Conservation (phyloP, 257 asterid genomes). For the Osmanthus fragrans region DNA sequence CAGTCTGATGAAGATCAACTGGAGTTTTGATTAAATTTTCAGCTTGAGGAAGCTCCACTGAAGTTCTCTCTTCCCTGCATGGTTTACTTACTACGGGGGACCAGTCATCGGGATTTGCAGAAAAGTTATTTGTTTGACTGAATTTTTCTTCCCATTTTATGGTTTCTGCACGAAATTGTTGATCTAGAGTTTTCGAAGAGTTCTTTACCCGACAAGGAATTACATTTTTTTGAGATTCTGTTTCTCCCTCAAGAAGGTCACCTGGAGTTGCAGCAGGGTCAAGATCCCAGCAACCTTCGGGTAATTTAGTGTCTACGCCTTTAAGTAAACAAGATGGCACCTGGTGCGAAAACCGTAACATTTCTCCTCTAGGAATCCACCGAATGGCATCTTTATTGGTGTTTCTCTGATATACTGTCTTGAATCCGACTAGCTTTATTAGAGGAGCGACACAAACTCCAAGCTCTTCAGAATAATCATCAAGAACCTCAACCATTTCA, state of each 20-base stretch:
- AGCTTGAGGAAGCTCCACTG: slow-evolving; percentile 3
- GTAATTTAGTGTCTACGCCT: slow-evolving; percentile 53
- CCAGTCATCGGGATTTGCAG: background rate
- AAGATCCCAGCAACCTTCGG: slow-evolving; percentile 97
- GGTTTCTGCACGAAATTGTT: slow-evolving; percentile 25
- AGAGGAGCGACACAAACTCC: slow-evolving; percentile 84
- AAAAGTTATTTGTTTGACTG: background rate
- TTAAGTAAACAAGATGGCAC: slow-evolving; percentile 84
- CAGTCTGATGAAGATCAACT: slow-evolving; percentile 16
- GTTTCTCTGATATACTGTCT: slow-evolving; percentile 79
- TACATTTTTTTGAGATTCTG: slow-evolving; percentile 24
- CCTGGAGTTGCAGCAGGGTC: slow-evolving; percentile 99
- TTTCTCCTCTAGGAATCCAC: slow-evolving; percentile 84
- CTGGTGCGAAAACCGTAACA: slow-evolving; percentile 93
- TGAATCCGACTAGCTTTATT: slow-evolving; percentile 66
- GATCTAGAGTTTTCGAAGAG: slow-evolving; percentile 21
- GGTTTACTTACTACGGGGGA: background rate
- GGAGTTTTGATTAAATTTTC: background rate
- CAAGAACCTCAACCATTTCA: slow-evolving; percentile 93
- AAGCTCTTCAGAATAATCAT: slow-evolving; percentile 78
- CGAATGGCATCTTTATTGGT: slow-evolving; percentile 41
- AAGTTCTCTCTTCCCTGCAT: background rate
- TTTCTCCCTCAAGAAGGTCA: slow-evolving; percentile 60
- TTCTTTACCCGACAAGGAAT: slow-evolving; percentile 21
- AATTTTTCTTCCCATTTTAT: slow-evolving; percentile 20